Evolutionary conservation across 768 basidiomycete genomes (phyloP), one percentile per base, ranked within the genome.

Genomic region (Astraeus odoratus): DNA sequence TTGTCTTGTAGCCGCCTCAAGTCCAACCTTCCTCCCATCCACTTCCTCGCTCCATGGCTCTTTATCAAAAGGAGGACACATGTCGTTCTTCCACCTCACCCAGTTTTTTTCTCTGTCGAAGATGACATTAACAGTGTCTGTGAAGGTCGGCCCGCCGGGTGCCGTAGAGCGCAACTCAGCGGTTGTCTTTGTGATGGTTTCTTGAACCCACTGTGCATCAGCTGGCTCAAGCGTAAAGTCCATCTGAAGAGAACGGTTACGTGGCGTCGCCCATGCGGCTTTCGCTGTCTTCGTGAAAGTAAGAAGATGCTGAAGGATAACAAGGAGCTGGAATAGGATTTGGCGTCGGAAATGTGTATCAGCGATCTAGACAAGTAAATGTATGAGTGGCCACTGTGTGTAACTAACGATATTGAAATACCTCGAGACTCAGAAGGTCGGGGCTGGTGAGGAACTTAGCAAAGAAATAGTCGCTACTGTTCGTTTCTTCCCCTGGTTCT

Each of bases 321-420:
- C 84, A 16, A 88, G 69, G 3, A 89, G 66, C 56, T 96, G 92
- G 58, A 94, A 83, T 16, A 95, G 73, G 64, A 93, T 81, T 65
- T 95, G 93, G 13, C 90, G 81, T n/a, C 92, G 85, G 71, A 96
- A 96, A 55, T 86, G 79, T 0, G 86, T 86, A 57, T 94, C 92
- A 18, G 90, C 85, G 42, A 94, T 78, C 91, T 93, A 57, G 6
- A 50, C 39, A 39, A 15, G 47, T 52, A 20, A 37, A 50, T 37
- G 45, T 47, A 38, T 51, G 26, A 50, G 43, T 44, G 47, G 34
- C 42, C 2, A 43, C 41, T 26, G 25, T 26, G 9, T 25, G 40
- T 23, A 46, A 43, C 10, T 33, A 24, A 25, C 26, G 43, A 41
- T 44, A 51, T 46, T 30, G 23, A 55, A 72, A 40, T 41, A 91